phyloP scores from a whole-genome alignment of 768 basidiomycete genomes.

The Tephrocybe sp. region DNA sequence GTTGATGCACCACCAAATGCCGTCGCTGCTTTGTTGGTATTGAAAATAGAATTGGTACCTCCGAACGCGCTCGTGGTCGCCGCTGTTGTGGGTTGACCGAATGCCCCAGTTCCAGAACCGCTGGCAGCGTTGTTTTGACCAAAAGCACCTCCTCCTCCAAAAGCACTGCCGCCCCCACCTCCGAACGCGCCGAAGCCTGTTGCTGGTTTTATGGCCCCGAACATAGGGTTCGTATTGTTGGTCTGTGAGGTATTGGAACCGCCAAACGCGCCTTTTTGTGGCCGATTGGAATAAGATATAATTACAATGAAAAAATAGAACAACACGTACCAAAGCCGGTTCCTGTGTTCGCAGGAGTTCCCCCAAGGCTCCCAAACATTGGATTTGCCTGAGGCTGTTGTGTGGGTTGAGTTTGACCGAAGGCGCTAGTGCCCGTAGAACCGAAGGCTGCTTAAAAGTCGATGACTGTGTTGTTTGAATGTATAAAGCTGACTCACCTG shows the following conservation, averaged over 20 bases:
- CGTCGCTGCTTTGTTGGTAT: constrained; percentile 36
- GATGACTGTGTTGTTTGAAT: constrained; percentile 19
- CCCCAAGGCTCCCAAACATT: constrained; percentile 72
- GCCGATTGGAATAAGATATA: constrained; percentile 18
- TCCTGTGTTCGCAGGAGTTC: constrained; percentile 31
- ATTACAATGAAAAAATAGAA: constrained; percentile 13
- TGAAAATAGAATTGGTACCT: constrained; percentile 33
- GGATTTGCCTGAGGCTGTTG: constrained; percentile 70
- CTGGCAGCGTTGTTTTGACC: constrained; percentile 36
- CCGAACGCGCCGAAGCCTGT: constrained; percentile 79
- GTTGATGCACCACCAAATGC: constrained; percentile 43
- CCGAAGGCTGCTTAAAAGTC: constrained; percentile 48
- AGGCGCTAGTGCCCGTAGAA: constrained; percentile 48
- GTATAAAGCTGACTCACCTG: constrained; percentile 35
- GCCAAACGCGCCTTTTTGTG: constrained; percentile 44
- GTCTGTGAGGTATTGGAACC: constrained; percentile 36
- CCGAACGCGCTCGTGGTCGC: constrained; percentile 47
- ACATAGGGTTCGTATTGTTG: constrained; percentile 44
- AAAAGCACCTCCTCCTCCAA: constrained; percentile 51
- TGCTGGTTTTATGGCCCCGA: constrained; percentile 68
- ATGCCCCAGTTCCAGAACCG: constrained; percentile 46
- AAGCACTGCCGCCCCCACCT: constrained; percentile 43
- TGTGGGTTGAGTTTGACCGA: constrained; percentile 54
- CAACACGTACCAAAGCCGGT: constrained; percentile 45
- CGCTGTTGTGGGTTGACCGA: constrained; percentile 52